These are phyloP conservation scores for Austroboletus festivus DNA, from an alignment of 768 basidiomycete species.

Conservation along the genomic window DNA sequence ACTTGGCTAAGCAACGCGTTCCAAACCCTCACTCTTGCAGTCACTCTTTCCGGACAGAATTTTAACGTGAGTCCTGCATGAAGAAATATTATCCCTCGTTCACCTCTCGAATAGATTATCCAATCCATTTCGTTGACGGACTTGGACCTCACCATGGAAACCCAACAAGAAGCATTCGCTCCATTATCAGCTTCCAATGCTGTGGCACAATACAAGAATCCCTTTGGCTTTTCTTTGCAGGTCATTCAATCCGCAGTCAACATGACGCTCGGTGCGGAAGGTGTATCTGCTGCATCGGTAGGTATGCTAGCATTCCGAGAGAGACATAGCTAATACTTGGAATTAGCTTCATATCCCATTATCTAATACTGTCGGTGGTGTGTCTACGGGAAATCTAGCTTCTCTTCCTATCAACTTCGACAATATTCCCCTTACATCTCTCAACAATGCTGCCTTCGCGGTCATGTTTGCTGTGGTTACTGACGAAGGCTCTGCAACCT, in stretches of 20 bases:
- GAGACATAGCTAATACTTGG: background rate
- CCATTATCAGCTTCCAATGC: conserved; percentile 60
- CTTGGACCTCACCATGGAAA: conserved; percentile 50
- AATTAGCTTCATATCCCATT: conserved; percentile 50
- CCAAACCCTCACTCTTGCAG: conserved; percentile 58
- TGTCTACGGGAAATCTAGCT: conserved; percentile 69
- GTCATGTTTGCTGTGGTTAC: conserved; percentile 60
- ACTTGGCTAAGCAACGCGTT: conserved; percentile 70
- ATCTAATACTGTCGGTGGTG: conserved; percentile 49
- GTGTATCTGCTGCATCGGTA: conserved; percentile 54
- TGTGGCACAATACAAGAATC: conserved; percentile 62
- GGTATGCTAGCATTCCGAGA: conserved; percentile 6
- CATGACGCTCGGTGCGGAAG: conserved; percentile 47
- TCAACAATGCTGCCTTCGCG: conserved; percentile 52
- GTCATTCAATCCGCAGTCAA: conserved; percentile 54
- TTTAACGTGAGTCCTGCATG: conserved; percentile 38
- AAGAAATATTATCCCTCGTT: background rate
- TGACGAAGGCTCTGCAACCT: conserved; percentile 39
- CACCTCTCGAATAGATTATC: conserved; percentile 43
- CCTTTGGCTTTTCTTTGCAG: conserved; percentile 73
- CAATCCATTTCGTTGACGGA: conserved; percentile 60
- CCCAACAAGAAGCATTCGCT: conserved; percentile 52
- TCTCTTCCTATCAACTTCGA: conserved; percentile 56
- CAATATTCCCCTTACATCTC: conserved; percentile 52
- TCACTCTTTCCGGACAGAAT: conserved; percentile 59